Evolutionary conservation across 305 asterid genomes (phyloP).

Genomic region (Andrographis paniculata): DNA sequence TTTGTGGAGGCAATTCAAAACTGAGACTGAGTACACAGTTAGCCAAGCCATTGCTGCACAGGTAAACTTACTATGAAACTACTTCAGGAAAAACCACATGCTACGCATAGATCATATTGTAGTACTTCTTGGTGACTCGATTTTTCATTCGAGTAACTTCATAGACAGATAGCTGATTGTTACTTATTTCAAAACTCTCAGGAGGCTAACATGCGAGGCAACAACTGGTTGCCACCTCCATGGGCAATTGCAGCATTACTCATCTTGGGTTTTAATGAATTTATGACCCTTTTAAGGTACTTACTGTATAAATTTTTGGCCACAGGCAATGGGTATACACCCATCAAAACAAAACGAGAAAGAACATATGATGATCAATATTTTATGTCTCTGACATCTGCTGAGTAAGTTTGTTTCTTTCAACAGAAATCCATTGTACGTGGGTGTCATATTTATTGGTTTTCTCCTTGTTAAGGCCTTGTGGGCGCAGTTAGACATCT

Average conservation of each 20-base stretch:
- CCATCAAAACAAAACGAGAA: too few relatives aligned
- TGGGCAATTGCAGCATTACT: slow-evolving; percentile 88
- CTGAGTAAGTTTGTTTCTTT: not conserved
- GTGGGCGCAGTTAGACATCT: slow-evolving; percentile 92
- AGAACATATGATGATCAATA: too few relatives aligned
- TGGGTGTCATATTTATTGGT: slow-evolving; percentile 69
- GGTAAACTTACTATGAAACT: slow-evolving; percentile 34
- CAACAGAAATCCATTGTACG: slow-evolving; percentile 78
- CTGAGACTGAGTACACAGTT: slow-evolving; percentile 90
- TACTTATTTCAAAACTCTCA: slow-evolving; percentile 27
- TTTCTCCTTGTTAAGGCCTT: slow-evolving; percentile 78
- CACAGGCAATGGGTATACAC: too few relatives aligned
- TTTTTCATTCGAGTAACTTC: slow-evolving; percentile 11
- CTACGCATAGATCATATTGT: slow-evolving; percentile 5
- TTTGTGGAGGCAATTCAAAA: slow-evolving; percentile 85
- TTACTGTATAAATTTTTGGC: not conserved
- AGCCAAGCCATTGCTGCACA: slow-evolving; percentile 97
- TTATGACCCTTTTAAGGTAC: slow-evolving; percentile 96
- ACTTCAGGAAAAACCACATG: not conserved
- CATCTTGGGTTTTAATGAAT: slow-evolving; percentile 90
- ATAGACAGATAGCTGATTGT: slow-evolving; percentile 4
- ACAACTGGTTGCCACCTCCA: slow-evolving; percentile 98
- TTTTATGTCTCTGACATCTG: too few relatives aligned
- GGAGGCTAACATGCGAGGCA: slow-evolving; percentile 93
- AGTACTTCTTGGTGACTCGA: slow-evolving; percentile 1